phyloP scores from a whole-genome alignment of 495 filamentous ascomycete genomes.

The Achaetomiella virescens region DNA sequence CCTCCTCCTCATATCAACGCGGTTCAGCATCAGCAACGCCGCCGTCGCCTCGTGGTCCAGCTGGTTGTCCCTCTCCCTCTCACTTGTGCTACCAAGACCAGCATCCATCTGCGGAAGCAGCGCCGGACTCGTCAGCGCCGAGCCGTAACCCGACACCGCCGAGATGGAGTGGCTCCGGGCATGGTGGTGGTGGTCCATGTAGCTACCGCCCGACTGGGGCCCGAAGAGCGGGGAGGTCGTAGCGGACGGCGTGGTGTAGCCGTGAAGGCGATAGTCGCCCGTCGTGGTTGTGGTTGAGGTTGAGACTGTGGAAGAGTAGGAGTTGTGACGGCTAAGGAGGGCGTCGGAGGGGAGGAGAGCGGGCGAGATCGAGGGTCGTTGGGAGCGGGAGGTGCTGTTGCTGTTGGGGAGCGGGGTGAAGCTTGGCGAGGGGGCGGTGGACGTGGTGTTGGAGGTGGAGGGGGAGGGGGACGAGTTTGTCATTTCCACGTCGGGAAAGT shows the following conservation, averaged over 20 bases:
- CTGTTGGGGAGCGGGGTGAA: conserved; percentile 23
- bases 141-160: conserved; percentile 30
- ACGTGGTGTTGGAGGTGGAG: neutral
- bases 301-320: conserved; percentile 39
- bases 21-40: conserved; percentile 72
- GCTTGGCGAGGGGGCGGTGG: neutral
- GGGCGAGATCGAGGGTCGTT: conserved; percentile 45
- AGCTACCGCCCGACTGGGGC: conserved; percentile 25
- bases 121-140: conserved; percentile 45
- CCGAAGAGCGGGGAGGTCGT: conserved; percentile 45
- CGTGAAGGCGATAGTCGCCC: conserved; percentile 34
- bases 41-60: conserved; percentile 75
- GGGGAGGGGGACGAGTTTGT: conserved; percentile 33
- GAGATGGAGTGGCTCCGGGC: neutral
- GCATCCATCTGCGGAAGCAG: conserved; percentile 41
- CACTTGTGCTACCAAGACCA: too few relatives aligned
- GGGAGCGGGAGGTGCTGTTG: conserved; percentile 12
- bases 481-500: conserved; percentile 44
- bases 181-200: neutral
- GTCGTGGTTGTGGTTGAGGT: neutral
- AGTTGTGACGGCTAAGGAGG: conserved; percentile 33
- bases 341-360: conserved; percentile 31
- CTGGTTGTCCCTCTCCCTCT: too few relatives aligned
- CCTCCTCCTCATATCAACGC: conserved; percentile 57
- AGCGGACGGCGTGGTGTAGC: conserved; percentile 37